These are phyloP conservation scores for Pleurotus tuoliensis DNA, from an alignment of 768 basidiomycete genomes.

Conservation along the genomic window DNA sequence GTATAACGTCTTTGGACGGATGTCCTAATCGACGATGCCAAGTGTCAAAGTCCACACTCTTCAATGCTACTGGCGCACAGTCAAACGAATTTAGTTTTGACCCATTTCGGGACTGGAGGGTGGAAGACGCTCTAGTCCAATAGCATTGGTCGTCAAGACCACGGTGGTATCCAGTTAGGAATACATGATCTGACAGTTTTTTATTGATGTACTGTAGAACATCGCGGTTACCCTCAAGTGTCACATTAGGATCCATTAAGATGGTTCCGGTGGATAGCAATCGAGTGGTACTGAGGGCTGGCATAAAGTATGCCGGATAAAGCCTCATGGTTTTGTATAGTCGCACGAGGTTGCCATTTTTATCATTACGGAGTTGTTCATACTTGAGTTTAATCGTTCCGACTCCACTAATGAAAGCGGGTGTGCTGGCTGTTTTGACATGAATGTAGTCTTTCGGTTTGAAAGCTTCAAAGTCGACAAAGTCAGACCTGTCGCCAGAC, in stretches of 20 bases:
- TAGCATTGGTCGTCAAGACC: background rate
- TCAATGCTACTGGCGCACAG: background rate
- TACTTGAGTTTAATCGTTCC: background rate
- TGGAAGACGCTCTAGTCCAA: background rate
- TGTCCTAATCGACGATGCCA: background rate
- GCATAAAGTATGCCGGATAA: background rate
- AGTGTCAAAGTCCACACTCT: background rate
- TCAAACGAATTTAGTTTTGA: no score
- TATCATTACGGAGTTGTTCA: background rate
- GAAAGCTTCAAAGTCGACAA: background rate
- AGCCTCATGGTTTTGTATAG: background rate
- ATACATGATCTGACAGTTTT: background rate
- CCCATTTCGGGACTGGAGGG: background rate
- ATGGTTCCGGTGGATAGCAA: background rate
- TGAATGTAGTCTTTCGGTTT: background rate
- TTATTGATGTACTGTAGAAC: background rate
- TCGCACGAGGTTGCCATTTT: background rate
- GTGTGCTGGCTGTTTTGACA: background rate
- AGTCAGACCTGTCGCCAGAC: constrained; percentile 14
- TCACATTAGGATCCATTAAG: background rate
- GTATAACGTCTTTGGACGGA: background rate
- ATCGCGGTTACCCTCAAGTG: background rate
- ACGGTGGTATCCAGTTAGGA: background rate
- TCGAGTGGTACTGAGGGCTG: background rate
- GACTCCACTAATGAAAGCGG: background rate